Base-by-base conservation (phyloP, 768 basidiomycete genomes). In the Lactarius quietus region DNA sequence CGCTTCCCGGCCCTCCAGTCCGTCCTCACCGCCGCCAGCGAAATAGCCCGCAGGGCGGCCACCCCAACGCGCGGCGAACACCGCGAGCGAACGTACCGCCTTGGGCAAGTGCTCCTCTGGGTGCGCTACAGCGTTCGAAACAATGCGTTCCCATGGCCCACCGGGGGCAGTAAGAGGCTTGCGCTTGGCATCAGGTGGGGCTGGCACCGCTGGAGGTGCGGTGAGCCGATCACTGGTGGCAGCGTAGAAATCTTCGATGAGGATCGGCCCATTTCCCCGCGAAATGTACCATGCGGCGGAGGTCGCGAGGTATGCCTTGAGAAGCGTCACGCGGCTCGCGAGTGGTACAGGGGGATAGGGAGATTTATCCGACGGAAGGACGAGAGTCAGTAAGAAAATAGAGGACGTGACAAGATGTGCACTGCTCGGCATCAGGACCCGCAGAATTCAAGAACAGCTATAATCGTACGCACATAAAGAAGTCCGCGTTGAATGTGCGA, bases 361-460 rank as follows among this genome's bases (percentile, higher is more conserved):
- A 2, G 48, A 8, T 68, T 70, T 26, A 61, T 70, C 59, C 68
- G 71, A 68, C 59, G 68, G 57, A 84, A 73, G 78, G 39, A 81
- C 69, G 52, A 85, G 63, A 1, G 86, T 82, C 0, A 84, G 78
- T 33, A 88, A 70, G 77, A 89, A 88, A 23, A 88, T 70, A 4
- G 83, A 78, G 4, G 87, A 88, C 0, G 89, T 92, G 43, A 89
- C 81, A 1, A 86, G 74, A 68, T 85, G 89, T 76, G 87, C 84
- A 17, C 87, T 90, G 48, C 1, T 6, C 14, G n/a, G 5, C 2
- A 10, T 64, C 36, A n/a, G 41, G 23, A 20, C 39, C 2, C 17
- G 57, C 36, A 17, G 17, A 26, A 28, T 20, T 55, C 41, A 71
- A 68, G n/a, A 23, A 68, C 31, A 60, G 31, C 1, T 59, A 57